Evolutionary conservation across 371 early-diverging fungal genomes (phyloP).

Genomic region (Parasitella parasitica): DNA sequence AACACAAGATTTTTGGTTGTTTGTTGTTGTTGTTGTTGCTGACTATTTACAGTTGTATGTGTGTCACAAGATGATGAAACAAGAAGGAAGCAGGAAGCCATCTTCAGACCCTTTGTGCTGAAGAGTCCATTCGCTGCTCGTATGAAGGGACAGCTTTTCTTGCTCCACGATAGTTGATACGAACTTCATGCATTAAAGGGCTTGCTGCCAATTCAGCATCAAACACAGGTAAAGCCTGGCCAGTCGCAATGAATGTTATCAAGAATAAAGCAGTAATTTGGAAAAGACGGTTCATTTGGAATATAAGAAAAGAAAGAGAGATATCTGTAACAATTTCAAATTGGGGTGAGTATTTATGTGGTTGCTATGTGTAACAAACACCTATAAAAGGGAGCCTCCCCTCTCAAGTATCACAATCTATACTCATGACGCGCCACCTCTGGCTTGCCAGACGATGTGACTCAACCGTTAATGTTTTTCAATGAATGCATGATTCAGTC

Average conservation of each 20-base stretch:
- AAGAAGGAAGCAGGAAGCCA: background rate
- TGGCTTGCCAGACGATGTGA: background rate
- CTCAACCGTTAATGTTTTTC: background rate
- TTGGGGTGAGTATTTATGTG: background rate
- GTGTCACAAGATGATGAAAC: background rate
- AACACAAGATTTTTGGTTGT: background rate
- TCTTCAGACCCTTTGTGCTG: background rate
- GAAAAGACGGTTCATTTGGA: constrained; percentile 1
- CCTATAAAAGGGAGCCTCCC: background rate
- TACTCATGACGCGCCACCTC: background rate
- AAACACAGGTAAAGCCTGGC: constrained; percentile 27
- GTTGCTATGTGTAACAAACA: background rate
- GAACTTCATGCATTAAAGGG: constrained; percentile 29
- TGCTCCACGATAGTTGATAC: constrained; percentile 23
- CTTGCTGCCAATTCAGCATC: constrained; percentile 31
- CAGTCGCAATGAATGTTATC: background rate
- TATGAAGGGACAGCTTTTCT: background rate
- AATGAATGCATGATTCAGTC: constrained; percentile 4
- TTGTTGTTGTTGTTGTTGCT: background rate
- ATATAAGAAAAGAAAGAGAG: background rate
- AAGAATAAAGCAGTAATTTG: background rate
- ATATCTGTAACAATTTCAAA: background rate
- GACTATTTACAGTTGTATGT: background rate
- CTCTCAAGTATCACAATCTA: background rate
- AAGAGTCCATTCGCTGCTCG: background rate